Evolutionary conservation across 768 basidiomycete genomes (phyloP).

Genomic region (Dictyophora rubrovolvata): DNA sequence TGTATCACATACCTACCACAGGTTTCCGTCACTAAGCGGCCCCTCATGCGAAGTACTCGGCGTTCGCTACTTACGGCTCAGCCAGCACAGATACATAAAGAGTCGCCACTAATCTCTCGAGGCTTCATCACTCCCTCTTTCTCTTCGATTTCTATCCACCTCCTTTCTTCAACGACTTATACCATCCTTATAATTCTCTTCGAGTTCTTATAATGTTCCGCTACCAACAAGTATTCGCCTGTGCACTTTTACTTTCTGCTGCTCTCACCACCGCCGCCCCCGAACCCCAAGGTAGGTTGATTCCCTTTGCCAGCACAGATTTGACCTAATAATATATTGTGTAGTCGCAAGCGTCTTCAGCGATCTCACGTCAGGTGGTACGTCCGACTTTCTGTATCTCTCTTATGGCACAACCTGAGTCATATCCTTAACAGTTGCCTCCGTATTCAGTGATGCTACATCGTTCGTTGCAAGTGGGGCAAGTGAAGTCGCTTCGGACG

Average conservation of each 20-base stretch:
- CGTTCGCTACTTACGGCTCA: no score
- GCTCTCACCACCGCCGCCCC: not conserved
- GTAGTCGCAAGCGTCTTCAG: not conserved
- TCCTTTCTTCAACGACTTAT: not conserved
- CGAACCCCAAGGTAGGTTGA: not conserved
- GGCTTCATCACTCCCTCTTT: no score
- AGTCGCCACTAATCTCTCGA: no score
- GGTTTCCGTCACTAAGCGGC: no score
- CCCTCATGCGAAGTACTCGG: no score
- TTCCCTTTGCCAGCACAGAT: not conserved
- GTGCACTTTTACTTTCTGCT: not conserved
- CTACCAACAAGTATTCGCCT: not conserved
- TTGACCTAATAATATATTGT: not conserved
- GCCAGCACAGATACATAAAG: no score
- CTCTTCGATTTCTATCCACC: no score
- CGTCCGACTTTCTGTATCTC: not conserved
- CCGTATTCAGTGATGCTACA: not conserved
- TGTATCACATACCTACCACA: no score
- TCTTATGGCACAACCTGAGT: not conserved
- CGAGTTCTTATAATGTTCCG: not conserved
- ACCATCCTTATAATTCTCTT: not conserved
- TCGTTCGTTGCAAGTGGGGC: not conserved
- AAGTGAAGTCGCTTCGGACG: not conserved
- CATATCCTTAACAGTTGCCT: not conserved
- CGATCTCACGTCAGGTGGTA: constrained; percentile 1